Evolutionary conservation across 2,329 filamentous ascomycete genomes (phyloP), one percentile per base, ranked within the genome.

Genomic region (Magnaporthiopsis poae): DNA sequence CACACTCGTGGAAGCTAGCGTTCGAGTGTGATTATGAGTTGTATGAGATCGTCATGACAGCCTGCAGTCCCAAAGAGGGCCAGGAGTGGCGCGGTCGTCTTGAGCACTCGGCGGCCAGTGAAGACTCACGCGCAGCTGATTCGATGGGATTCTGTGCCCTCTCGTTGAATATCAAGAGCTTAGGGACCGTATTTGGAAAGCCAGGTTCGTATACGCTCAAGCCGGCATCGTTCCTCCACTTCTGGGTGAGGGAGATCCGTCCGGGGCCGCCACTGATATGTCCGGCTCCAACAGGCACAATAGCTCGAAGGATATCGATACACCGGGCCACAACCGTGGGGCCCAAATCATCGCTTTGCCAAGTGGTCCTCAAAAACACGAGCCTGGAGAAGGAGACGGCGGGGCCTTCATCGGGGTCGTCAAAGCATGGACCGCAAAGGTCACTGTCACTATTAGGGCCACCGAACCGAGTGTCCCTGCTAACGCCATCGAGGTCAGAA

Each of bases 1-100:
- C 90, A 0, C 91, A 91, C 75, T 95, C 92, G 1, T 98, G 93
- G 94, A 99, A 98, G 75, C 73, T 97, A 13, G 82, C 91, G 2
- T 97, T 98, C 72, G 88, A 95, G 74, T 86, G 86, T 70, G 83
- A 89, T 67, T 85, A 90, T 70, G 87, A 90, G 68, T 80, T 94
- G 65, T 94, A 91, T 74, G 94, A 98, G 76, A 78, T 96, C 21
- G 87, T 97, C 60, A 82, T 96, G 78, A 96, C 90, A 70, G 94
- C 92, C 52, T 96, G 92, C 72, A 94, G 90, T 1, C 81, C 86
- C 0, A 86, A 84, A 60, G 94, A 99, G 74, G 91, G 95, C 72
- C 80, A 84, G 62, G 86, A 89, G 71, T 99, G 95, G 94, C 88
- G 88, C 69, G 81, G 80, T 21, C 84, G 88, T n/a, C 80, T 96